Evolutionary conservation across 2,329 filamentous ascomycete genomes (phyloP), one percentile per base, ranked within the genome.

Genomic region (Trichoderma sp.): DNA sequence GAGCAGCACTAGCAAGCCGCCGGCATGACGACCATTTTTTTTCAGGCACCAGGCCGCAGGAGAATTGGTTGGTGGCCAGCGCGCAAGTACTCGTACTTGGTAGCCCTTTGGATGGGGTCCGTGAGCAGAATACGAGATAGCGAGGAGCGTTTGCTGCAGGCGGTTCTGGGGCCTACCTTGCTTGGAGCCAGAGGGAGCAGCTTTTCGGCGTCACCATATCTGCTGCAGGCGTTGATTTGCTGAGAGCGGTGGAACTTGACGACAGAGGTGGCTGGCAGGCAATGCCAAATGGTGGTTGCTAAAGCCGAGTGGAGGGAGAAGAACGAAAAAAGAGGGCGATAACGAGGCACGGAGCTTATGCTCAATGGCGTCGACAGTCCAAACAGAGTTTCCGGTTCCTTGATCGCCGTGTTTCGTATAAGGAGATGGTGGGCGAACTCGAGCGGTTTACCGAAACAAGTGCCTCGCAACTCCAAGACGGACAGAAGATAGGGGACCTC

Each of bases 41-140:
- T 21, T 21, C 32, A 30, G 64, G 32, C 64, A 43, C 34, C 64
- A 67, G 32, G 64, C 18, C 24, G 64, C 32, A 26, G 21, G 34
- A 32, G 26, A 30, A 9, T 47, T 30, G 61, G 36, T 30, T 64
- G 36, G 36, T 30, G 12, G 18, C 24, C 26, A 64, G 36, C 14
- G 26, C 15, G 34, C 34, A 64, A 26, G 9, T 65, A 24, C n/a
- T 34, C n/a, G 43, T 39, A 51, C 66, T 47, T 61, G 56, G 36
- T 61, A 51, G 66, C 53, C 26, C n/a, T 69, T 21, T 57, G 51
- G 32, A n/a, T 39, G 65, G 65, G 66, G 53, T 61, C 66, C 56
- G 66, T 51, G 56, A 34, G 66, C 66, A 47, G 56, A 69, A 69
- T 69, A 69, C 66, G 66, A 69, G 62, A 51, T 64, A 36, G 61